Evolutionary conservation across 192 early-diverging fungal genomes (phyloP).

Genomic region (Geranomyces michiganensis): DNA sequence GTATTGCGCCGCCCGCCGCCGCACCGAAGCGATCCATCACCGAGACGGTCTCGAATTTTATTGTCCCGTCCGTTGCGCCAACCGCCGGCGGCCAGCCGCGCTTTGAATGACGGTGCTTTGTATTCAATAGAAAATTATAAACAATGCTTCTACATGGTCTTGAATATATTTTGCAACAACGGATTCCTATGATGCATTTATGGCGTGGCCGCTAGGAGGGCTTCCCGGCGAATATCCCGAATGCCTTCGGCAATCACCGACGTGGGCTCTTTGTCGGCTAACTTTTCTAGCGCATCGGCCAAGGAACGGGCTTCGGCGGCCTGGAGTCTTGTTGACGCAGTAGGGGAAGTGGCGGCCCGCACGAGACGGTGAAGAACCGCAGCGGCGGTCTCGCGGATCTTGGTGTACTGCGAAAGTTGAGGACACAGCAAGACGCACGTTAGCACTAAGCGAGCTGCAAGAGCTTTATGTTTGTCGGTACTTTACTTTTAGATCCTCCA

Average conservation of each 20-base stretch:
- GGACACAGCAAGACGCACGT: neutral
- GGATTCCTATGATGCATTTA: no score
- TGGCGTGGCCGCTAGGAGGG: no score
- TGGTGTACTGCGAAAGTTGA: slow-evolving; percentile 33
- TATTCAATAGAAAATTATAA: no score
- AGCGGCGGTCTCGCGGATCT: slow-evolving; percentile 38
- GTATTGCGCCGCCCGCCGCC: slow-evolving; percentile 3
- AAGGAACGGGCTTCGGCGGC: neutral
- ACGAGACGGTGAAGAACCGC: slow-evolving; percentile 13
- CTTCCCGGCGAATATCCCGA: neutral
- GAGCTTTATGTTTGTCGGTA: neutral
- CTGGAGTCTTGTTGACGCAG: neutral
- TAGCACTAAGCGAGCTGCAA: neutral
- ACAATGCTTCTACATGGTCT: no score
- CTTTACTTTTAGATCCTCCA: slow-evolving; percentile 44
- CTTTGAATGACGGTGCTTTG: no score
- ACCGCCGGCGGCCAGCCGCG: no score
- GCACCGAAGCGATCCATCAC: neutral
- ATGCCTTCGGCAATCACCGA: slow-evolving; percentile 6
- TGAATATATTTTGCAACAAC: no score
- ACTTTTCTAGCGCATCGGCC: neutral
- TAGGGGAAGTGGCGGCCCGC: neutral
- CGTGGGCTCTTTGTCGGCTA: neutral
- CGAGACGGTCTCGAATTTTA: neutral
- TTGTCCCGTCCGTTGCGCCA: neutral